Base-by-base conservation (phyloP, 371 early-diverging fungal genomes). In the Batrachochytrium dendrobatidis region DNA sequence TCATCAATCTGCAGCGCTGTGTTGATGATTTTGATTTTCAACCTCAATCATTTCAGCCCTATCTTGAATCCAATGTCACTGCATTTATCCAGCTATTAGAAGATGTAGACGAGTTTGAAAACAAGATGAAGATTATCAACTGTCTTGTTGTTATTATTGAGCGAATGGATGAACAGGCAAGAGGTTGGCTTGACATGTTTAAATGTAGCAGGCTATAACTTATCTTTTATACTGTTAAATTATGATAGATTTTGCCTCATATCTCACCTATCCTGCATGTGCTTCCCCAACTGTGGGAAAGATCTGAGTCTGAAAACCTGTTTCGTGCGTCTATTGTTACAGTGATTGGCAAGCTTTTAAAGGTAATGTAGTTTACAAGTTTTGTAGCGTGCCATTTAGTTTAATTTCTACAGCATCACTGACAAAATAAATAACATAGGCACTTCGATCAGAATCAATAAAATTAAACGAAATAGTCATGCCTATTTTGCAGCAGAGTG, bases 21-120 rank as follows among this genome's bases (percentile, higher is more conserved):
- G 60, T 87, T 6, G 92, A 92, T 58, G 92, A 93, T 59, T 90
- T 89, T 89, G 90, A 90, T 57, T 94, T 94, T 71, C 89, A 89
- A 34, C 74, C 85, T 3, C 67, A 70, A 0, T 72, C 76, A 25
- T 88, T 93, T 50, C 56, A 76, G 25, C 89, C 90, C 2, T 92
- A 81, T 67, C 62, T 89, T 34, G 86, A 83, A 28, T 67, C 68
- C 4, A 72, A 83, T 26, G 75, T 93, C 55, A 70, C 77, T 30
- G 56, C 74, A 17, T 58, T 90, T 15, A 69, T 83, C 4, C 62
- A 56, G 0, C 52, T 91, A 34, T 63, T 93, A 35, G 70, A 74
- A 12, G 77, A 84, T n/a, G 83, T 84, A 0, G 84, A 83, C 39
- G 89, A 89, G 54, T 77, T 86, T 2, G 94, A 92, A 26, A 86